These are phyloP conservation scores for Pleurotus sapidus DNA, from an alignment of 768 basidiomycete species.

Conservation along the genomic window DNA sequence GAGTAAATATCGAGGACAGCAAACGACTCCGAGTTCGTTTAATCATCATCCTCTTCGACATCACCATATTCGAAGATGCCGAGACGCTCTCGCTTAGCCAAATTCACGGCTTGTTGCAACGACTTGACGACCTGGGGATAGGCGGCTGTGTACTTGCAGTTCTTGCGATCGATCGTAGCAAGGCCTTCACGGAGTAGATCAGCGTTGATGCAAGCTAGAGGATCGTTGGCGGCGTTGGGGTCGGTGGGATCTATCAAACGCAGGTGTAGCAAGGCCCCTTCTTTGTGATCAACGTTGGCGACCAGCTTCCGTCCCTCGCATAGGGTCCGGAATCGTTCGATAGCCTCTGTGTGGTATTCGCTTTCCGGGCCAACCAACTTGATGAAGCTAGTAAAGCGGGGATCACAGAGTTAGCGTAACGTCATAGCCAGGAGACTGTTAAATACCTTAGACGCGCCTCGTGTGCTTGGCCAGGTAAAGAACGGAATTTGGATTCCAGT, in stretches of 20 bases:
- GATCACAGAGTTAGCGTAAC: no score
- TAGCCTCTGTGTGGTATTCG: conserved; percentile 84
- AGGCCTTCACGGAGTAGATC: conserved; percentile 88
- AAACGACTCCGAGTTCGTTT: neutral
- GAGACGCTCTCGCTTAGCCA: conserved; percentile 70
- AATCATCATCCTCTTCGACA: conserved; percentile 75
- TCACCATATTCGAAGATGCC: conserved; percentile 95
- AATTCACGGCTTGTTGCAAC: conserved; percentile 54
- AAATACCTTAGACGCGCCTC: conserved; percentile 85
- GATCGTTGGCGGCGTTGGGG: conserved; percentile 63
- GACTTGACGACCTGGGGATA: conserved; percentile 70
- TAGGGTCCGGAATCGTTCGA: conserved; percentile 80
- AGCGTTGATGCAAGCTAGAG: conserved; percentile 80
- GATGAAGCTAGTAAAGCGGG: conserved; percentile 60
- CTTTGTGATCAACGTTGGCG: conserved; percentile 90
- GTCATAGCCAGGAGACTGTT: neutral
- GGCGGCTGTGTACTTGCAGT: conserved; percentile 65
- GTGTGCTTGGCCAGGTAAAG: conserved; percentile 89
- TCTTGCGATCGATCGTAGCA: conserved; percentile 75
- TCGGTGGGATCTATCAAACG: conserved; percentile 90
- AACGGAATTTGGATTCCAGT: conserved; percentile 86
- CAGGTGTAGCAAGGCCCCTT: conserved; percentile 76
- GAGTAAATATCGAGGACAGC: no score
- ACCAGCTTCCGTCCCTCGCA: conserved; percentile 95
- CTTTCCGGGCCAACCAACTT: conserved; percentile 77